Base-by-base conservation (phyloP, 2,329 filamentous ascomycete species). In the Shiraia sp. region DNA sequence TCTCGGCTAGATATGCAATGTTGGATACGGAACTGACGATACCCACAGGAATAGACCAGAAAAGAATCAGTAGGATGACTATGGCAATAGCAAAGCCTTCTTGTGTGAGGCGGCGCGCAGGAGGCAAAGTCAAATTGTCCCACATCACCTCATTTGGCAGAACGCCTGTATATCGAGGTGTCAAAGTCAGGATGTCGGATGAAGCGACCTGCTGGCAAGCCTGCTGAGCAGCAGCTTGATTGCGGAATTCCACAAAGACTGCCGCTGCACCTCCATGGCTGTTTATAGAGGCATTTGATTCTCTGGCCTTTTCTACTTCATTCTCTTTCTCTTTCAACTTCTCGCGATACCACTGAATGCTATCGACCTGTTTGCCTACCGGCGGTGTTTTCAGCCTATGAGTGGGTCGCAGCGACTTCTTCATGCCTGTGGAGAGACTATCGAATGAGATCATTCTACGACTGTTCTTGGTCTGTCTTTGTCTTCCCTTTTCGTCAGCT, bases 171-270 rank as follows among this genome's bases (percentile, higher is more conserved):
- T 88, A 89, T 16, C 90, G 84, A 19, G 90, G 90, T 3, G 87
- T 80, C 85, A 99, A 91, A 2, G 90, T 84, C 7, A 97, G 78
- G 22, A 69, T 52, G 15, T 65, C 59, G 2, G 60, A 57, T 3
- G 64, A 64, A n/a, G 59, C 49, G 29, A 68, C 41, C 24, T 68
- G 64, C 68, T 99, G 93, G 66, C 83, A 92, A 10, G 92, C 92
- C 38, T 81, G 79, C 69, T 99, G 91, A 10, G 93, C 93, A 41
- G 88, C 87, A 40, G 86, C 81, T 65, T 96, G 89, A 2, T 79
- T 83, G 47, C 81, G 78, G 61, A 97, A 99, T 65, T 97, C 91
- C 51, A 99, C 84, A 59, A 99, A 99, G 9, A 93, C 88, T 15
- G 90, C 86, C 10, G 86, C 82, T 23, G 90, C 75, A 49, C 83